Evolutionary conservation across 768 basidiomycete genomes (phyloP).

Genomic region (Macrolepiota fuliginosa): DNA sequence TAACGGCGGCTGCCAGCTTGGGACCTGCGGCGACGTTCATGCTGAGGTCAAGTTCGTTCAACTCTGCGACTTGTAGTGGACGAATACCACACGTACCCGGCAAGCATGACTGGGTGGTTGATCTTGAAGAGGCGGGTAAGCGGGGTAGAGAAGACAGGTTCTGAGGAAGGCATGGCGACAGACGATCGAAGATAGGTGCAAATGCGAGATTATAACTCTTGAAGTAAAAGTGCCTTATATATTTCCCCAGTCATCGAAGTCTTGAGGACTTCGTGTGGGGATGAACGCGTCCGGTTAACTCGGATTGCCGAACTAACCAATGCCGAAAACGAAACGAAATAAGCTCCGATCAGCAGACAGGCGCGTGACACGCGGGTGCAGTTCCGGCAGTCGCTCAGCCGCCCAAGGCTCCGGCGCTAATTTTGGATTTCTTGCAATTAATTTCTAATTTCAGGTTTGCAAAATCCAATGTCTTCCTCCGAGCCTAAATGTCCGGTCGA

Average conservation of each 20-base stretch:
- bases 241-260: background rate
- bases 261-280: background rate
- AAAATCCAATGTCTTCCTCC: conserved; percentile 25
- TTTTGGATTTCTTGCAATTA: conserved; percentile 8
- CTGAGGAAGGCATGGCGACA: conserved; percentile 61
- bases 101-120: conserved; percentile 83
- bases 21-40: conserved; percentile 91
- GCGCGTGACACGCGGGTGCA: conserved; percentile 1
- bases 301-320: conserved; percentile 1
- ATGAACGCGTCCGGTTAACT: background rate
- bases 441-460: background rate
- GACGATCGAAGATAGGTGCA: conserved; percentile 7
- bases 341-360: background rate
- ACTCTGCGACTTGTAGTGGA: background rate
- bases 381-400: background rate
- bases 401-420: background rate
- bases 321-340: no score
- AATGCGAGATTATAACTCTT: background rate
- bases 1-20: conserved; percentile 83
- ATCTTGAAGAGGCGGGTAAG: conserved; percentile 76
- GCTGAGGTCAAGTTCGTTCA: conserved; percentile 26
- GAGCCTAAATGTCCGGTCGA: conserved; percentile 47
- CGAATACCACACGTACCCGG: conserved; percentile 42
- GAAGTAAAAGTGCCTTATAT: background rate
- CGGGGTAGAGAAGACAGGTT: conserved; percentile 65